Conservation (phyloP, 768 basidiomycete genomes). For the Agaricus subrufescens region DNA sequence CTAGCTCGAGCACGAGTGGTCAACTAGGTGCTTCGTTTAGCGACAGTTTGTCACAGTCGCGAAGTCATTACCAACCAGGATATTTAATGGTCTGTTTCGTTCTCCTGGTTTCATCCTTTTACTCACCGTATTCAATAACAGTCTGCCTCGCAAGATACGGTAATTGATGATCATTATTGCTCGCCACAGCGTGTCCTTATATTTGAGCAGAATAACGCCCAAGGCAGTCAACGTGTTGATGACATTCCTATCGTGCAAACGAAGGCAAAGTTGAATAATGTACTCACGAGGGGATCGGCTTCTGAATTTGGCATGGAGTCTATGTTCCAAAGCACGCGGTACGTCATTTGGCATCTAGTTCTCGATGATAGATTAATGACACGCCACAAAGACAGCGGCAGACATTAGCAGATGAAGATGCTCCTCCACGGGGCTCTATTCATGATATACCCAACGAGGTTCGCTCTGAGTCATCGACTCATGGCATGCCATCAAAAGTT, state of each 20-base stretch:
- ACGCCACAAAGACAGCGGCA: slow-evolving; percentile 46
- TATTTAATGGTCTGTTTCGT: slow-evolving; percentile 60
- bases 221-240: slow-evolving; percentile 59
- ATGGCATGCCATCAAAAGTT: slow-evolving; percentile 44
- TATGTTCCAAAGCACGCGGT: slow-evolving; percentile 77
- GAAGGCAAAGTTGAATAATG: slow-evolving; percentile 76
- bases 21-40: slow-evolving; percentile 48
- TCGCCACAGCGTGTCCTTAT: slow-evolving; percentile 1
- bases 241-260: slow-evolving; percentile 74
- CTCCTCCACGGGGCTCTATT: slow-evolving; percentile 72
- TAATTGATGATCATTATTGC: slow-evolving; percentile 20
- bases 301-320: slow-evolving; percentile 81
- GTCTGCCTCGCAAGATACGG: slow-evolving; percentile 63
- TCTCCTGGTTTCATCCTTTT: background rate
- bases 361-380: slow-evolving; percentile 1
- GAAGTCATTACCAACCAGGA: slow-evolving; percentile 76
- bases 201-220: slow-evolving; percentile 36
- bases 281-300: slow-evolving; percentile 55
- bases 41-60: slow-evolving; percentile 67
- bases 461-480: slow-evolving; percentile 19
- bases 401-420: slow-evolving; percentile 68
- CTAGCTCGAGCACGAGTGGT: slow-evolving; percentile 37
- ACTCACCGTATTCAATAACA: slow-evolving; percentile 17
- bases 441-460: slow-evolving; percentile 68
- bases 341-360: slow-evolving; percentile 15